phyloP scores from a whole-genome alignment of 768 basidiomycete genomes.

The Russula compacta region DNA sequence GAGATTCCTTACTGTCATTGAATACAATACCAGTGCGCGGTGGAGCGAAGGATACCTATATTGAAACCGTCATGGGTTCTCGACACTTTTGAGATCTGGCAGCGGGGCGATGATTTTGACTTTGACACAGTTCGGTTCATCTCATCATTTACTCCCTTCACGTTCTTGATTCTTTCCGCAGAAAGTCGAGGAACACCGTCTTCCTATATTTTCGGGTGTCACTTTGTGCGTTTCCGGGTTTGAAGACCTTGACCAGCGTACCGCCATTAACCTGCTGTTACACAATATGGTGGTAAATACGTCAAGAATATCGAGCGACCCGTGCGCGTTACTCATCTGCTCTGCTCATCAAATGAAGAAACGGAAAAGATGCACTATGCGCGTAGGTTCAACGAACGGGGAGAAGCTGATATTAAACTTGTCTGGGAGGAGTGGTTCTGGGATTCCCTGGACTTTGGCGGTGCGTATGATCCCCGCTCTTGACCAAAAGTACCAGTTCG shows the following conservation, averaged over 20 bases:
- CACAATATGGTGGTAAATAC: slow-evolving; percentile 55
- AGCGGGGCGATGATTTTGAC: slow-evolving; percentile 72
- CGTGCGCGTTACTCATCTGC: slow-evolving; percentile 73
- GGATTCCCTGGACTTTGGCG: slow-evolving; percentile 77
- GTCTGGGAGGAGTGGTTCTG: slow-evolving; percentile 98
- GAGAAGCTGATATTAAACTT: slow-evolving; percentile 65
- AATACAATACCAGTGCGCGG: slow-evolving; percentile 52
- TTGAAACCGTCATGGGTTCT: slow-evolving; percentile 70
- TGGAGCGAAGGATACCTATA: slow-evolving; percentile 74
- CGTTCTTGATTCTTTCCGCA: slow-evolving; percentile 25
- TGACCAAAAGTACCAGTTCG: neutral
- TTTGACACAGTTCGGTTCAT: slow-evolving; percentile 39
- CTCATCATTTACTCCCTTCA: neutral
- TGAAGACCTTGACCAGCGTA: slow-evolving; percentile 48
- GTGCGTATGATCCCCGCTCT: slow-evolving; percentile 26
- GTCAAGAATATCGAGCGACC: slow-evolving; percentile 70
- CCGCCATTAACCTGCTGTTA: slow-evolving; percentile 54
- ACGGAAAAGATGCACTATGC: slow-evolving; percentile 75
- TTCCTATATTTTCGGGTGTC: slow-evolving; percentile 66
- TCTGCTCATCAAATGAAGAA: slow-evolving; percentile 61
- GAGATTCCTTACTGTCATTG: neutral
- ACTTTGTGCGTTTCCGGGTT: slow-evolving; percentile 71
- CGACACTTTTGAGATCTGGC: slow-evolving; percentile 64
- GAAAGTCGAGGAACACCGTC: slow-evolving; percentile 51
- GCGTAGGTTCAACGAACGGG: slow-evolving; percentile 56